Evolutionary conservation across 176 grass and related monocot species (phyloP).

Genomic region (Aegilops tauschii): DNA sequence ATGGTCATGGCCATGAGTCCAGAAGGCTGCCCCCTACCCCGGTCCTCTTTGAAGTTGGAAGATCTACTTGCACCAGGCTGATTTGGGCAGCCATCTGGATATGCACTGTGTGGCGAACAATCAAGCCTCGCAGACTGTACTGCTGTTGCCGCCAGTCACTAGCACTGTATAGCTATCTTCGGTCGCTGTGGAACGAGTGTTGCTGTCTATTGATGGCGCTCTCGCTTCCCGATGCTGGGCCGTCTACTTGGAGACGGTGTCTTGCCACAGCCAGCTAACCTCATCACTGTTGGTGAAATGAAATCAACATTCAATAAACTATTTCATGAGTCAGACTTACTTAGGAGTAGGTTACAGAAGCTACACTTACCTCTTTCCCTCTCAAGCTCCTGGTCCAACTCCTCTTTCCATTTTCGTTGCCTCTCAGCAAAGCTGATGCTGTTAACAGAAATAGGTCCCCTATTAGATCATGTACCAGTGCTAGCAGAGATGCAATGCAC

Average conservation of each 20-base stretch:
- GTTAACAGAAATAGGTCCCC: conserved; percentile 29
- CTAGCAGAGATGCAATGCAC: not conserved
- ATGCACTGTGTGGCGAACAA: not conserved
- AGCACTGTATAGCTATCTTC: conserved; percentile 23
- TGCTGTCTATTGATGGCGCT: conserved; percentile 32
- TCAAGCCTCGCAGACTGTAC: conserved; percentile 20
- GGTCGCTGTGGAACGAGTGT: conserved; percentile 9
- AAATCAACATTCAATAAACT: not conserved
- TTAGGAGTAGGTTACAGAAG: conserved; percentile 10
- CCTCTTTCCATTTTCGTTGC: conserved; percentile 90
- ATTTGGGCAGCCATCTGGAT: not conserved
- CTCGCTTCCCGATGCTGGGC: conserved; percentile 47
- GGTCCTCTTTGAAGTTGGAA: conserved; percentile 16
- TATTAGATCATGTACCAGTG: conserved; percentile 34
- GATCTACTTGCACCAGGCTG: conserved; percentile 20
- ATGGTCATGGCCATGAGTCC: conserved; percentile 1
- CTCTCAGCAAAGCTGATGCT: conserved; percentile 71
- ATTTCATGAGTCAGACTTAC: not conserved
- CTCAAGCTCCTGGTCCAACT: conserved; percentile 86
- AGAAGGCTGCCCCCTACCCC: conserved; percentile 19
- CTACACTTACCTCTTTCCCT: conserved; percentile 74
- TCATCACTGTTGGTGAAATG: conserved; percentile 67
- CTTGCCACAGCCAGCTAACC: conserved; percentile 61
- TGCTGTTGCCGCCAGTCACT: conserved; percentile 13
- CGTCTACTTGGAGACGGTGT: conserved; percentile 67